Evolutionary conservation across 2,329 filamentous ascomycete genomes (phyloP), one percentile per base, ranked within the genome.

Genomic region (Bipolaris sorokiniana): DNA sequence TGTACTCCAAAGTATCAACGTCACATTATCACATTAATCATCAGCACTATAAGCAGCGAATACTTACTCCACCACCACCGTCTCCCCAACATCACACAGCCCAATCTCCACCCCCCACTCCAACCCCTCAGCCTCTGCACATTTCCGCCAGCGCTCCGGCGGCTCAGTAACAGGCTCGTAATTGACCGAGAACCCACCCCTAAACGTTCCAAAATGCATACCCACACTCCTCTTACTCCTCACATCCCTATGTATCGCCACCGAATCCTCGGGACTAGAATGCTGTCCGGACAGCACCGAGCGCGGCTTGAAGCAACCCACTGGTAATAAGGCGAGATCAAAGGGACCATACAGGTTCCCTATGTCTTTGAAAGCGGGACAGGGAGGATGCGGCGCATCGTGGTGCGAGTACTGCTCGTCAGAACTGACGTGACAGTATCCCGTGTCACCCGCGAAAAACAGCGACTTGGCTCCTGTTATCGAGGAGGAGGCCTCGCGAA

Each of bases 171-270:
- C 81, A 49, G 81, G 80, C 58, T 84, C 81, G 53, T 79, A 83
- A 7, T 78, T 74, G 11, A 70, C 76, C 40, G 76, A 80, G 3
- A 82, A 64, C 0, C 74, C 76, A 15, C 81, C 80, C 51, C 81
- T 63, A 0, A 83, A 76, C 0, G 81, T 83, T 0, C 81, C 81
- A 59, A 79, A 83, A 56, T 84, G 82, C 81, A 83, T 83, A 0
- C 79, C 81, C 23, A 84, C 76, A 31, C 79, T 82, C 61, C 77
- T 78, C 67, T 74, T 80, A 51, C 79, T 80, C 42, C 63, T 73
- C 42, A 83, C 65, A 54, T 81, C 80, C 48, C 77, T 76, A 54
- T 83, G 81, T 41, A 83, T 81, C 26, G 76, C 67, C 1, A 83
- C 62, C 5, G 79, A 78, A 58, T 83, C 81, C 55, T 81, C 80